Conservation (phyloP, 208 protist genomes). For the Crithidia bombi region DNA sequence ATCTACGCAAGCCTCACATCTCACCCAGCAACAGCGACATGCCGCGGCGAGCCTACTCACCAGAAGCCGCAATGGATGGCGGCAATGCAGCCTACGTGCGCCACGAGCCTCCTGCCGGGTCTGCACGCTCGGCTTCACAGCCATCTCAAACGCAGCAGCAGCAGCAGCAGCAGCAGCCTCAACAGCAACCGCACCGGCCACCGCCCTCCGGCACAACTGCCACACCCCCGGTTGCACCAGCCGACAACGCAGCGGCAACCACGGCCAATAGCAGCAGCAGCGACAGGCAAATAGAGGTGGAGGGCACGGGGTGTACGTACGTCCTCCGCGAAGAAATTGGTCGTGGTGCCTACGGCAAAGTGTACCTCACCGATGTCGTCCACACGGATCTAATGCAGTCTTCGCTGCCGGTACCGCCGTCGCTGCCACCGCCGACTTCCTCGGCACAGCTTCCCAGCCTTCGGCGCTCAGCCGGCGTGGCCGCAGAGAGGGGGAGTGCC, state of each 20-base stretch:
- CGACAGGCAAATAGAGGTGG: slow-evolving; percentile 5
- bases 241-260: not conserved
- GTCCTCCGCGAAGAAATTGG: slow-evolving; percentile 93
- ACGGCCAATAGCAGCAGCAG: slow-evolving; percentile 1
- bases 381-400: slow-evolving; percentile 15
- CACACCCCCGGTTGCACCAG: not conserved
- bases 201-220: not conserved
- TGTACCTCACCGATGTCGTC: slow-evolving; percentile 86
- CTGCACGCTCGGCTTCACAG: not conserved
- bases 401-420: not conserved
- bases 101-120: not conserved
- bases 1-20: not conserved
- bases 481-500: not conserved
- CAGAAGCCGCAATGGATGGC: not conserved
- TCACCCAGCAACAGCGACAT: not conserved
- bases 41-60: not conserved
- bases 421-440: not conserved
- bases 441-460: slow-evolving; percentile 15
- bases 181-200: not conserved
- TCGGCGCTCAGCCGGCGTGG: not conserved
- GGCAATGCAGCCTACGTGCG: not conserved
- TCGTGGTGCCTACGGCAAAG: slow-evolving; percentile 96
- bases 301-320: slow-evolving; percentile 44
- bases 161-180: slow-evolving; percentile 8
- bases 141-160: no score